Conservation (phyloP, 768 basidiomycete genomes). For the Termitomyces sp. region DNA sequence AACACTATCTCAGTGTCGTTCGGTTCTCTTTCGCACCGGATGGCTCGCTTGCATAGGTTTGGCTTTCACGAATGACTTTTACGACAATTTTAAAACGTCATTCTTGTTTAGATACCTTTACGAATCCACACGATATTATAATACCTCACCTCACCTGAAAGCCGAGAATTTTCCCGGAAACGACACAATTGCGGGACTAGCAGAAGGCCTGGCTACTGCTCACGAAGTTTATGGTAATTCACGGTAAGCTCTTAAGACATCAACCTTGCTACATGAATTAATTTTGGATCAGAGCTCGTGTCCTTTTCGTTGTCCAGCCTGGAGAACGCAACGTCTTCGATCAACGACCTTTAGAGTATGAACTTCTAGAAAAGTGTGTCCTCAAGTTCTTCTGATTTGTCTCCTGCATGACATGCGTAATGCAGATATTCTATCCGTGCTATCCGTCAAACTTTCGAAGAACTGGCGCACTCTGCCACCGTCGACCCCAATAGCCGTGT, state of each 20-base stretch:
- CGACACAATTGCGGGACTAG: conserved; percentile 62
- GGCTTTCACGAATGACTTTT: conserved; percentile 2
- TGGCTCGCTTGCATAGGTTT: conserved; percentile 74
- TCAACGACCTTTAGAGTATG: conserved; percentile 85
- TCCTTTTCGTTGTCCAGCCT: conserved; percentile 88
- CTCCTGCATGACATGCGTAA: not conserved
- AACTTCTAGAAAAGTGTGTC: conserved; percentile 70
- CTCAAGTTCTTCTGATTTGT: not conserved
- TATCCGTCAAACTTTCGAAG: conserved; percentile 69
- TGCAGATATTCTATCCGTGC: conserved; percentile 69
- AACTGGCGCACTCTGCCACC: conserved; percentile 55
- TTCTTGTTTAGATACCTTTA: conserved; percentile 53
- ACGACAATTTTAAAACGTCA: not conserved
- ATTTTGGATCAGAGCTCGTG: conserved; percentile 30
- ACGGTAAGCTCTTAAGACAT: conserved; percentile 32
- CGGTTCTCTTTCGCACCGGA: conserved; percentile 67
- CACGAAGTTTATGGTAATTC: conserved; percentile 66
- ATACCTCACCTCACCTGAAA: conserved; percentile 46
- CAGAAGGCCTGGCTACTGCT: conserved; percentile 71
- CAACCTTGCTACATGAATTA: not conserved
- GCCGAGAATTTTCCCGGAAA: conserved; percentile 67
- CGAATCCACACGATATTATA: conserved; percentile 63
- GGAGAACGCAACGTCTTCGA: conserved; percentile 94
- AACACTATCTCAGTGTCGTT: conserved; percentile 96
- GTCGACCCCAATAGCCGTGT: conserved; percentile 42